Evolutionary conservation across 139 green algal genomes (phyloP), one percentile per base, ranked within the genome.

Genomic region (Micractinium conductrix): DNA sequence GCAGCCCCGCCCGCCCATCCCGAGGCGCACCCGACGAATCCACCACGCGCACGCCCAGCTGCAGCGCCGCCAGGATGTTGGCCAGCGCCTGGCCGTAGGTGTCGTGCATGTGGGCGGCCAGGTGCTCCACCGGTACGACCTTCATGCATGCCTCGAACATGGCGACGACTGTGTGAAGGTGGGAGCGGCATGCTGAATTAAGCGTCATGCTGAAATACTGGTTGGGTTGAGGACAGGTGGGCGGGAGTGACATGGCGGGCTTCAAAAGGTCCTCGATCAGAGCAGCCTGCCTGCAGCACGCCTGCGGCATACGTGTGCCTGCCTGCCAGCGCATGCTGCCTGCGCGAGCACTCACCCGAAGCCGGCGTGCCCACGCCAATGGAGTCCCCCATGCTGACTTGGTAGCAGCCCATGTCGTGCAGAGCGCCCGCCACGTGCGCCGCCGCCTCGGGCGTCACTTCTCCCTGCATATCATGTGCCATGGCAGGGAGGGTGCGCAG

Each of bases 71-170:
- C n/a, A 97, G 85, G 45, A 98, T 95, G 90, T 99, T 99, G 28
- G 94, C 94, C 5, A 98, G 69, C 2, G 92, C 96, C 82, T 98
- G 94, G 22, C 96, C 96, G 78, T 98, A 98, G 17, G 96, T 99
- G 88, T 99, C 96, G 80, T 99, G 96, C 88, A 98, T 94, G 65
- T 99, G 96, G 21, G 94, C 95, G 26, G 96, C 96, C 30, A 99
- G 85, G 60, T 70, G 74, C 14, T 84, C 44, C 1, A 87, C 63
- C 0, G 93, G 91, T 37, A 98, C 72, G 22, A 67, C 33, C 14
- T 42, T 12, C 45, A 73, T 83, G 78, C 78, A 83, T 7, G 80
- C 81, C 65, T 93, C 93, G 62, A 98, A 92, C 92, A 98, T 95
- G 35, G 75, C 79, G 30, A 87, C 87, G 53, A 98, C 90, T 10